Percentiles rank a stretch among this genome's conserved stretches.
These are phyloP conservation scores for Nyssa sinensis DNA, from an alignment of 148 eudicot genomes.

Conservation along the genomic window DNA sequence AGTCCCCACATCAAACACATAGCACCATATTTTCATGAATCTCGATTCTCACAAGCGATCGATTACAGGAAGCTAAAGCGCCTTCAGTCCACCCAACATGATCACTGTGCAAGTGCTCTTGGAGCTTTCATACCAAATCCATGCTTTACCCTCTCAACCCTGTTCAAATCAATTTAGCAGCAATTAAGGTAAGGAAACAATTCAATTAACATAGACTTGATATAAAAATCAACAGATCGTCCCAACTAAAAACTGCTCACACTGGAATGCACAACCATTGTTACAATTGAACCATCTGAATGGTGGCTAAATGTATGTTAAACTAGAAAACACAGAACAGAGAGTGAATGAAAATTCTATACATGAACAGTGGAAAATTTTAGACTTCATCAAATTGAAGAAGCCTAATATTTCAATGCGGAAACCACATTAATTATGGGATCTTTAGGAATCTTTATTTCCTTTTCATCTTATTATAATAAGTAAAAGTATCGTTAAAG, in stretches of 20 bases:
- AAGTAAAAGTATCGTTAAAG: no score
- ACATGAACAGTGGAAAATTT: background rate
- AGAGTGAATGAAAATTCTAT: background rate
- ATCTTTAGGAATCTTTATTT: background rate
- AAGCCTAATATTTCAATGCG: background rate
- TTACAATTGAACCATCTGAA: background rate
- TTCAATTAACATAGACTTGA: background rate
- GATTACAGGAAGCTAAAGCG: background rate
- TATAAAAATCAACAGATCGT: background rate
- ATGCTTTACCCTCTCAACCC: constrained; percentile 63
- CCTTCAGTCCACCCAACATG: constrained; percentile 1
- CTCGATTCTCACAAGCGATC: background rate
- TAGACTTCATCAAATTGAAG: background rate
- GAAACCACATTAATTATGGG: background rate
- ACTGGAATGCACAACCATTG: background rate
- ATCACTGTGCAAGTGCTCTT: constrained; percentile 23
- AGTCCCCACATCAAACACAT: background rate
- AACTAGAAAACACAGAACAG: background rate
- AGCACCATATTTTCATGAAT: background rate
- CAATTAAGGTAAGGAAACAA: background rate
- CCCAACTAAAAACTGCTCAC: background rate
- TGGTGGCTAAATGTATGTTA: background rate
- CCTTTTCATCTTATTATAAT: no score
- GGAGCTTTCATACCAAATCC: constrained; percentile 90
- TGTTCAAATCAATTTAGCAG: constrained; percentile 24